Evolutionary conservation across 2,329 filamentous ascomycete species (phyloP).

Genomic region (Ceratocystis colombiana): DNA sequence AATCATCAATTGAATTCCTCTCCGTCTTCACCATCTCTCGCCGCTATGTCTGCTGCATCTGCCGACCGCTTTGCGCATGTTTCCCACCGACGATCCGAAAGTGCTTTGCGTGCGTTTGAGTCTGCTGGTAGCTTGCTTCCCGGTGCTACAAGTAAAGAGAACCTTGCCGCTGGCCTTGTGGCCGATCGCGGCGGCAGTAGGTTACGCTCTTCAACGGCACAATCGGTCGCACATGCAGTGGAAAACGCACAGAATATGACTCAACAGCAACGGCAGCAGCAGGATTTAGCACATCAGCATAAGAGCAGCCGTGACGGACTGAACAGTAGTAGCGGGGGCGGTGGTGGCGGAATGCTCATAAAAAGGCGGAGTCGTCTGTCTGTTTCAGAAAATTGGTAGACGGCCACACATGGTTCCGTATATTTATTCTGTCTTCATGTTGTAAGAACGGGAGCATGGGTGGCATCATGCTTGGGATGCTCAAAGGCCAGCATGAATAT

Average conservation of each 20-base stretch:
- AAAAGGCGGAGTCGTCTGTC: slow-evolving; percentile 23
- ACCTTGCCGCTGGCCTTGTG: slow-evolving; percentile 1
- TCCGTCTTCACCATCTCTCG: slow-evolving; percentile 36
- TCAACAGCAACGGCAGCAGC: slow-evolving; percentile 6
- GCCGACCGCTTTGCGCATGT: slow-evolving; percentile 20
- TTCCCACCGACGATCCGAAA: slow-evolving; percentile 21
- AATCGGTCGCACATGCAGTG: neutral
- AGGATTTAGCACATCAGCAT: slow-evolving; percentile 13
- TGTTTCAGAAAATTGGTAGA: slow-evolving; percentile 20
- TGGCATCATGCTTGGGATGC: no score
- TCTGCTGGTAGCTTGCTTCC: slow-evolving; percentile 10
- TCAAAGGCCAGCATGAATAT: neutral
- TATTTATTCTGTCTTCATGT: neutral
- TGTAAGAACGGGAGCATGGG: no score
- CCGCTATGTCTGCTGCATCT: slow-evolving; percentile 17
- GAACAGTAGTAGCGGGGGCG: neutral
- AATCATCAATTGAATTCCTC: slow-evolving; percentile 33
- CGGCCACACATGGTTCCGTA: neutral
- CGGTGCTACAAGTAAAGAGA: slow-evolving; percentile 8
- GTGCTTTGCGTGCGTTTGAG: slow-evolving; percentile 17
- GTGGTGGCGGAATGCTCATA: slow-evolving; percentile 7
- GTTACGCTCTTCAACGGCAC: slow-evolving; percentile 15
- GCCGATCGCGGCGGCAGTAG: slow-evolving; percentile 19
- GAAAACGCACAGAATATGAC: neutral
- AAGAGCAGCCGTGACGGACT: slow-evolving; percentile 16